Conservation (phyloP, 192 early-diverging fungal species). For the Polychytrium aggregatum region DNA sequence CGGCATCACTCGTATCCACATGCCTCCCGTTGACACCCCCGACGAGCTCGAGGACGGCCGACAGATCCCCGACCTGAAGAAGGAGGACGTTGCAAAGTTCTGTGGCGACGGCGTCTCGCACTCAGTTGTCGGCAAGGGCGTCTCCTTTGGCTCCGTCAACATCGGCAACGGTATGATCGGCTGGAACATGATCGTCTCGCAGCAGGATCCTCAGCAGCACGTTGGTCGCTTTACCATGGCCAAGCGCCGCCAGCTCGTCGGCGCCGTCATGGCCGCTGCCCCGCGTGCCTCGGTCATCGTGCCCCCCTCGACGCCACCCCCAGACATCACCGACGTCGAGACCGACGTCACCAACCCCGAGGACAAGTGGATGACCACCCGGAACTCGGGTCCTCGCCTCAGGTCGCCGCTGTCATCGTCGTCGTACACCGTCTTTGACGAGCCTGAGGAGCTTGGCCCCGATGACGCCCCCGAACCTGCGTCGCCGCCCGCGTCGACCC, state of each 20-base stretch:
- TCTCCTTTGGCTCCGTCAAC: constrained; percentile 34
- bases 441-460: constrained; percentile 4
- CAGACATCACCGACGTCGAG: not conserved
- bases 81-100: constrained; percentile 21
- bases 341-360: constrained; percentile 19
- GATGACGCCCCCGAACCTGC: not conserved
- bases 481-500: constrained; percentile 2
- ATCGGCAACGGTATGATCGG: constrained; percentile 39
- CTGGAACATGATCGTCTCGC: constrained; percentile 35
- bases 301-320: not conserved
- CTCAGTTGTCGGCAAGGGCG: constrained; percentile 20
- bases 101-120: constrained; percentile 25
- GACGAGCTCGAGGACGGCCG: constrained; percentile 12
- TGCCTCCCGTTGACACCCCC: constrained; percentile 21
- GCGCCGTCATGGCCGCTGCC: constrained; percentile 14
- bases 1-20: constrained; percentile 24
- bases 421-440: not conserved
- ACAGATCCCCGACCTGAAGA: constrained; percentile 14
- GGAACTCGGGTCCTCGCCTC: too few relatives aligned
- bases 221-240: constrained; percentile 10
- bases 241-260: constrained; percentile 12
- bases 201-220: constrained; percentile 21
- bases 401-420: not conserved
- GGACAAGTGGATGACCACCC: constrained; percentile 14
- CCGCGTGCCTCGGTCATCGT: constrained; percentile 7